phyloP scores from a whole-genome alignment of 495 filamentous ascomycete genomes.

The Penicillium verhagenii region DNA sequence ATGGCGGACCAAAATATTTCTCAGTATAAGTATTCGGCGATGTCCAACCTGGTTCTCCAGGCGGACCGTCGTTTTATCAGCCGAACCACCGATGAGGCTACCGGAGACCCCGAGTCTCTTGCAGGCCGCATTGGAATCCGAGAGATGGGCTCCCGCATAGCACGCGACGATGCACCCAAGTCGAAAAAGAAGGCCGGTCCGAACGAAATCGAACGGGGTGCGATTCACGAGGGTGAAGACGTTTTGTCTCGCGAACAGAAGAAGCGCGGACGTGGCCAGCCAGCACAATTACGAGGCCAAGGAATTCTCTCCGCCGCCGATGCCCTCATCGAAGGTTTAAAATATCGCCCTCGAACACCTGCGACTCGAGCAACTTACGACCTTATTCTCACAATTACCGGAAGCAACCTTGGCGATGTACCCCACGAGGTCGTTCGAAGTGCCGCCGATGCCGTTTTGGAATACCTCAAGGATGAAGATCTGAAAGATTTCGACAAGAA shows the following conservation, averaged over 20 bases:
- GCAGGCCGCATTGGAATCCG: constrained; percentile 88
- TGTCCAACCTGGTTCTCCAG: constrained; percentile 99
- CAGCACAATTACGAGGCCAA: constrained; percentile 68
- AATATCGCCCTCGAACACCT: constrained; percentile 86
- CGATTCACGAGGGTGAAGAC: constrained; percentile 80
- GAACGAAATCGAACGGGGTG: constrained; percentile 70
- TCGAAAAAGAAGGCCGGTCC: constrained; percentile 68
- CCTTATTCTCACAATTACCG: constrained; percentile 87
- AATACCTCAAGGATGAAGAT: constrained; percentile 90
- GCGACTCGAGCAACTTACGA: constrained; percentile 95
- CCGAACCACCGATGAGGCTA: constrained; percentile 87
- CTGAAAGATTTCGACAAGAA: constrained; percentile 99
- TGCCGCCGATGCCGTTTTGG: constrained; percentile 90
- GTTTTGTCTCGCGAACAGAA: constrained; percentile 82
- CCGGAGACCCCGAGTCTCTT: constrained; percentile 95
- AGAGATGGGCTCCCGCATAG: constrained; percentile 88
- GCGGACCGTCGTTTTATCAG: constrained; percentile 95
- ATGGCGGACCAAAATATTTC: constrained; percentile 95
- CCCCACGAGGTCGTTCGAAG: constrained; percentile 88
- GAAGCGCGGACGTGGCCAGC: constrained; percentile 78
- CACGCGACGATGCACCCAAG: constrained; percentile 75
- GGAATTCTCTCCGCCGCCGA: constrained; percentile 85
- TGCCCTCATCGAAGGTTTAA: constrained; percentile 78
- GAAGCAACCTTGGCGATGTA: constrained; percentile 86
- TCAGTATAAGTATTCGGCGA: constrained; percentile 99